Percentiles rank a stretch among this genome's conserved stretches.
phyloP scores from a whole-genome alignment of 768 basidiomycete species.

The Trametes gibbosa region DNA sequence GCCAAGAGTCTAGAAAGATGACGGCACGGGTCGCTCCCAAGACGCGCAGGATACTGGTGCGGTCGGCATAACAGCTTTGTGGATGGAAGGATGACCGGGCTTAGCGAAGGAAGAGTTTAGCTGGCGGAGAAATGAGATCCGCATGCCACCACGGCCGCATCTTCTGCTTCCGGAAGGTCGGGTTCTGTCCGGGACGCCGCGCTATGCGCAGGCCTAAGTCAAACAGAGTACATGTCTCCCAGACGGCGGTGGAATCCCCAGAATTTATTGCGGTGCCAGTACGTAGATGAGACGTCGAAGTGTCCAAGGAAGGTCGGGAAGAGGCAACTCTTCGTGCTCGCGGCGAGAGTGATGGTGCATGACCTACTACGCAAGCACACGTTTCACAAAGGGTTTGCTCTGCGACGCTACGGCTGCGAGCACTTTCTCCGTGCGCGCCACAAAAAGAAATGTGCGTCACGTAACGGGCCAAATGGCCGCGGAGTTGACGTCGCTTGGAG shows the following conservation, averaged over 20 bases:
- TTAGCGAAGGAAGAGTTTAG: not conserved
- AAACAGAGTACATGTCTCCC: conserved; percentile 10
- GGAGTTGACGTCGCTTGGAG: conserved; percentile 1
- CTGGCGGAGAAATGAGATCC: conserved; percentile 3
- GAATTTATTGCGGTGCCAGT: not conserved
- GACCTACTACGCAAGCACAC: no score
- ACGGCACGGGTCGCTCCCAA: not conserved
- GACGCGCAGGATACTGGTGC: not conserved
- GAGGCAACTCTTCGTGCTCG: no score
- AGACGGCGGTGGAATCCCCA: not conserved
- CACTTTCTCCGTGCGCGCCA: not conserved
- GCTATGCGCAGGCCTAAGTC: conserved; percentile 11
- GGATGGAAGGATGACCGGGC: not conserved
- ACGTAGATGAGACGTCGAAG: not conserved
- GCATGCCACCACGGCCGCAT: not conserved
- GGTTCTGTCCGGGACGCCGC: not conserved
- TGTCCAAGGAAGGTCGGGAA: not conserved
- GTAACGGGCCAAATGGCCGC: not conserved
- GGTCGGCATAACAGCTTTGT: not conserved
- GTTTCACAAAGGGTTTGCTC: not conserved
- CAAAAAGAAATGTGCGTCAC: not conserved
- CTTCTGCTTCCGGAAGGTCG: not conserved
- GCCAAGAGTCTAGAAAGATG: no score
- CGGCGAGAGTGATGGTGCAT: no score
- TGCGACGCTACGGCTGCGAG: not conserved